Evolutionary conservation across 495 filamentous ascomycete genomes (phyloP).

Genomic region (Hypoxylon lienhwacheense): DNA sequence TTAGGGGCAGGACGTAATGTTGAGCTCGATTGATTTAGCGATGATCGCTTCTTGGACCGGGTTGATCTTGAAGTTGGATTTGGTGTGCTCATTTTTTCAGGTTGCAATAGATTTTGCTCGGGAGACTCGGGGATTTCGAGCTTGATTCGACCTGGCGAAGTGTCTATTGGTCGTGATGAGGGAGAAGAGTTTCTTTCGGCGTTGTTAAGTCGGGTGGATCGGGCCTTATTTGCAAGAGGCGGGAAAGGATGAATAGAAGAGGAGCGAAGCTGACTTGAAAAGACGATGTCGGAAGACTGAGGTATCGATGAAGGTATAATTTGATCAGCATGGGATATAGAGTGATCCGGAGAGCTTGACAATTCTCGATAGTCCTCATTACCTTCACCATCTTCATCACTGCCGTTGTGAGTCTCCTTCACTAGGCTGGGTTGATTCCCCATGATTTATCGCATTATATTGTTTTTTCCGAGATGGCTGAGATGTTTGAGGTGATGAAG

Average conservation of each 20-base stretch:
- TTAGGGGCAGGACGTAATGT: constrained; percentile 5
- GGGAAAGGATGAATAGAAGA: neutral
- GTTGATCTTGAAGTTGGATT: constrained; percentile 18
- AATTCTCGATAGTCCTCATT: too few species aligned
- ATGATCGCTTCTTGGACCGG: constrained; percentile 34
- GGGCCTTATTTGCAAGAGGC: neutral
- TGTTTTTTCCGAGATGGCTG: too few species aligned
- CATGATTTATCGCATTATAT: too few species aligned
- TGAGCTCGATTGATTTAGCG: constrained; percentile 30
- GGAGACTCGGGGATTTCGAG: constrained; percentile 25
- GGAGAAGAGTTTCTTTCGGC: constrained; percentile 3
- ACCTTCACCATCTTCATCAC: too few species aligned
- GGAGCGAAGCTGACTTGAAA: constrained; percentile 23
- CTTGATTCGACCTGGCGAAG: neutral
- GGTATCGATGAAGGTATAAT: neutral
- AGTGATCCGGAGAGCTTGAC: too few species aligned
- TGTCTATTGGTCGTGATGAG: neutral
- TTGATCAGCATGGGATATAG: neutral
- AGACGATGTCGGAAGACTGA: constrained; percentile 7
- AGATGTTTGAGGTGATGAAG: too few species aligned
- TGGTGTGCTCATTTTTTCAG: too few species aligned
- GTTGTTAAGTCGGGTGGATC: neutral
- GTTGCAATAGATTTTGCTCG: constrained; percentile 17
- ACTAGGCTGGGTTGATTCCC: too few species aligned
- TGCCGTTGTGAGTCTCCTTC: too few species aligned